phyloP scores from a whole-genome alignment of 1,284 basidiomycete genomes.

The Cryptococcus sp. region DNA sequence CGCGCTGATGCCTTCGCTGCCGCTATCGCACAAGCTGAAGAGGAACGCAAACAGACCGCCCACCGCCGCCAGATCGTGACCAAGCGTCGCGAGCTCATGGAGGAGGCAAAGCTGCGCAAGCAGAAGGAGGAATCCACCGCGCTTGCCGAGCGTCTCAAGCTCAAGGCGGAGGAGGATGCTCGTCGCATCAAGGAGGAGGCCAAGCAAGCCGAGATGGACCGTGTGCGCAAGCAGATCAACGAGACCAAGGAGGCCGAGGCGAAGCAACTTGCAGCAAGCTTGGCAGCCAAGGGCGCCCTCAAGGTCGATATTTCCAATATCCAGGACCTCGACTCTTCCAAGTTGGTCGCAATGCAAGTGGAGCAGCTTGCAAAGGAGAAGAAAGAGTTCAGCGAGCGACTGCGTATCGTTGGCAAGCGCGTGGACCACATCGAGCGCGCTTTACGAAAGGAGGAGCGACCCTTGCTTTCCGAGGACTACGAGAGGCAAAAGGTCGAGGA shows the following conservation, averaged over 20 bases:
- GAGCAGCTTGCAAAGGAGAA: constrained; percentile 97
- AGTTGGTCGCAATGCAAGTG: constrained; percentile 87
- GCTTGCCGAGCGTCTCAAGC: constrained; percentile 69
- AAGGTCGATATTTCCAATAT: constrained; percentile 82
- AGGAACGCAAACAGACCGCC: constrained; percentile 72
- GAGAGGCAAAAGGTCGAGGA: constrained; percentile 80
- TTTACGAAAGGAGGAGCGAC: constrained; percentile 89
- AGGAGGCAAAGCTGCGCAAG: constrained; percentile 80
- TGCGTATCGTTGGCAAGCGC: constrained; percentile 83
- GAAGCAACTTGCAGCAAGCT: constrained; percentile 81
- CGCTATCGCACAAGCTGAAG: constrained; percentile 56
- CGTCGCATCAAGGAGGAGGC: constrained; percentile 69
- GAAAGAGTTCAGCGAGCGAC: constrained; percentile 78
- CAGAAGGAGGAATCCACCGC: constrained; percentile 89
- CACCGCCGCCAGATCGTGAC: constrained; percentile 80
- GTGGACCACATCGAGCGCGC: constrained; percentile 96
- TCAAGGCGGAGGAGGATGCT: constrained; percentile 74
- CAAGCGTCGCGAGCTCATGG: constrained; percentile 81
- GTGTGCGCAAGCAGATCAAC: constrained; percentile 80
- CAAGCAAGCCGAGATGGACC: constrained; percentile 72
- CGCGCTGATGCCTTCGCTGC: constrained; percentile 51
- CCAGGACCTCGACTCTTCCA: constrained; percentile 81
- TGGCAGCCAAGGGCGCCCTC: constrained; percentile 81
- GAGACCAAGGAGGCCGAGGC: constrained; percentile 80
- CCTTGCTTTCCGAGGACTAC: constrained; percentile 84